These are phyloP conservation scores for Lithohypha guttulata DNA, from an alignment of 2,329 filamentous ascomycete species.

Conservation along the genomic window DNA sequence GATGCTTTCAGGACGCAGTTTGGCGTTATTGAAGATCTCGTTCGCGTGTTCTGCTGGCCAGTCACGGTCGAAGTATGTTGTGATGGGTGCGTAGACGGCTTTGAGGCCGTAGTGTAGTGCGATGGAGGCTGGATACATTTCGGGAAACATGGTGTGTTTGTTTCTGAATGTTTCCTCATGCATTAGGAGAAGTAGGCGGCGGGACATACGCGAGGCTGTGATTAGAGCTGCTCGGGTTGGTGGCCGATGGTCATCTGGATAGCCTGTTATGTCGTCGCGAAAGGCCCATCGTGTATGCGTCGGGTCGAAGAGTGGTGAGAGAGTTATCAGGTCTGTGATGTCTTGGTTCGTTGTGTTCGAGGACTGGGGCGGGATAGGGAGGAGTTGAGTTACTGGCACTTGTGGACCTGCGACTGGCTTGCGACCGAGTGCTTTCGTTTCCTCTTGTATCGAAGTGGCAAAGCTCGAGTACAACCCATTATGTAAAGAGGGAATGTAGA, in stretches of 20 bases:
- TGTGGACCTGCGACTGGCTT: constrained; percentile 18
- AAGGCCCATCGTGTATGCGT: constrained; percentile 64
- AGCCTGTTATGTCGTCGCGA: constrained; percentile 58
- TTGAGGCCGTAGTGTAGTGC: constrained; percentile 69
- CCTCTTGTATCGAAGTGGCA: constrained; percentile 11
- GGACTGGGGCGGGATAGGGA: constrained; percentile 15
- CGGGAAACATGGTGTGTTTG: constrained; percentile 63
- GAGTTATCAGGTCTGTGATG: constrained; percentile 63
- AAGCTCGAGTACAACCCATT: constrained; percentile 16
- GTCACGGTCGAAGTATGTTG: constrained; percentile 46
- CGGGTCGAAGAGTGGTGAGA: constrained; percentile 67
- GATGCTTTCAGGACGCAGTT: constrained; percentile 39
- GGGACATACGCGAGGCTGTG: constrained; percentile 57
- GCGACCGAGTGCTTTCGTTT: constrained; percentile 9
- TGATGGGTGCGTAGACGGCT: constrained; percentile 55
- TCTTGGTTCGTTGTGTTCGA: constrained; percentile 31
- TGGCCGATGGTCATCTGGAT: constrained; percentile 40
- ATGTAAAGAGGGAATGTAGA: constrained; percentile 53
- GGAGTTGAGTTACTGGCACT: constrained; percentile 10
- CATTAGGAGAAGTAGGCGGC: constrained; percentile 58
- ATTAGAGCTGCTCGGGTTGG: constrained; percentile 62
- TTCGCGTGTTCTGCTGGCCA: constrained; percentile 46
- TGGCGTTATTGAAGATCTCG: constrained; percentile 45
- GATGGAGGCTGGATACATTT: constrained; percentile 65
- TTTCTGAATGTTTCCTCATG: constrained; percentile 60